Conservation (phyloP, 1,284 basidiomycete genomes). For the Pyrrhoderma lamaoense region DNA sequence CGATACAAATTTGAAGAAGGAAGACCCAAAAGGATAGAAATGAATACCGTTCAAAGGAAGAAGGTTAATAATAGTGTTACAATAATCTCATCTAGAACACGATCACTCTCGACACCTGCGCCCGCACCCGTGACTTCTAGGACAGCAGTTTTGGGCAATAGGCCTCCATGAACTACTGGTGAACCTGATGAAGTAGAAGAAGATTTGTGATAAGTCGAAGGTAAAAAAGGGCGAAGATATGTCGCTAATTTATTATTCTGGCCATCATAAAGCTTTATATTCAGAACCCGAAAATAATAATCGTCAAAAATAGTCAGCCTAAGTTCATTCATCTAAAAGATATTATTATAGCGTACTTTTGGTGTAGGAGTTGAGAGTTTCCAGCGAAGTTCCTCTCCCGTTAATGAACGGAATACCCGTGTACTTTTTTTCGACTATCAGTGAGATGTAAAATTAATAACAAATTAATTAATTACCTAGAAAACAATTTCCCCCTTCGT, state of each 20-base stretch:
- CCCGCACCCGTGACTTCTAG: constrained; percentile 1
- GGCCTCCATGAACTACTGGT: background rate
- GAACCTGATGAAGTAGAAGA: no score
- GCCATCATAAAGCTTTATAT: constrained; percentile 7
- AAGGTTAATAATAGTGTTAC: constrained; percentile 6
- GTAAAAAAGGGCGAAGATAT: constrained; percentile 6
- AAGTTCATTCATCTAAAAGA: background rate
- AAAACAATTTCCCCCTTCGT: constrained; percentile 1
- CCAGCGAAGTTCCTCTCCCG: constrained; percentile 8
- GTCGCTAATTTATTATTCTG: constrained; percentile 1
- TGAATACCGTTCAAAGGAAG: background rate
- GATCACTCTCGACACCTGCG: constrained; percentile 5
- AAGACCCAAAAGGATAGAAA: background rate
- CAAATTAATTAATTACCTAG: constrained; percentile 3
- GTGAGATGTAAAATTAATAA: background rate
- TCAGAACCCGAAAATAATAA: background rate
- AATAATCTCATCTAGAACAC: constrained; percentile 11
- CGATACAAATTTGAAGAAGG: background rate
- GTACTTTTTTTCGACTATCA: background rate
- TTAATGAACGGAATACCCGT: constrained; percentile 6
- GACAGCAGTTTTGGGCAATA: constrained; percentile 2
- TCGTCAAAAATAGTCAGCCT: no score
- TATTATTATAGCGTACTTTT: background rate
- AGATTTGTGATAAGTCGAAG: background rate
- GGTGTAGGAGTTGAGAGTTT: constrained; percentile 8